phyloP scores from a whole-genome alignment of 495 filamentous ascomycete genomes.

The Daldinia decipiens region DNA sequence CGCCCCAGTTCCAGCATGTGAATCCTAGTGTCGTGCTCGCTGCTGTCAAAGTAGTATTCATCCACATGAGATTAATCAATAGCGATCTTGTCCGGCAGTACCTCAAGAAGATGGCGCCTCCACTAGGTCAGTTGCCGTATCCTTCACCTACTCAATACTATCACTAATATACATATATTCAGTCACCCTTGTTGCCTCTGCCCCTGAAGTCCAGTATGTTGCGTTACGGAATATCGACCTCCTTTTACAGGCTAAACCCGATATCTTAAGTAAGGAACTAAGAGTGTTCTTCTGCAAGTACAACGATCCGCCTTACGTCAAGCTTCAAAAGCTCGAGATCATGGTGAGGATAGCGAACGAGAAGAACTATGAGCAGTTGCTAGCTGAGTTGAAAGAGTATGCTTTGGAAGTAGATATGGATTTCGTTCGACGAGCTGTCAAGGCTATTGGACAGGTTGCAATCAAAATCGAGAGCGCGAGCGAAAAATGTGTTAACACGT shows the following conservation, averaged over 20 bases:
- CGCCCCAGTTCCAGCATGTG: slow-evolving; percentile 98
- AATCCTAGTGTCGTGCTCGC: slow-evolving; percentile 97
- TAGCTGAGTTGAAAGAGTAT: slow-evolving; percentile 96
- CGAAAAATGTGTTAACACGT: slow-evolving; percentile 92
- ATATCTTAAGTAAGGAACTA: slow-evolving; percentile 96
- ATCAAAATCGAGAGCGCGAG: slow-evolving; percentile 97
- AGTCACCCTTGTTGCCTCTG: slow-evolving; percentile 96
- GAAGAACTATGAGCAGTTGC: slow-evolving; percentile 92
- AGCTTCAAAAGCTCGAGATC: slow-evolving; percentile 96
- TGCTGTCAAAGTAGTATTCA: slow-evolving; percentile 96
- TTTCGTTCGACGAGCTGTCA: slow-evolving; percentile 92
- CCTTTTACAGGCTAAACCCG: slow-evolving; percentile 91
- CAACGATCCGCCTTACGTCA: slow-evolving; percentile 97
- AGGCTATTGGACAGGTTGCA: slow-evolving; percentile 94
- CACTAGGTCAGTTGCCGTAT: slow-evolving; percentile 70
- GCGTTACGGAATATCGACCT: slow-evolving; percentile 96
- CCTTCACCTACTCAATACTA: background rate
- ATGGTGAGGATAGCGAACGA: slow-evolving; percentile 99
- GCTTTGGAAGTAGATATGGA: slow-evolving; percentile 99
- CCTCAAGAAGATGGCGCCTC: slow-evolving; percentile 97
- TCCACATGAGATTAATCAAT: slow-evolving; percentile 90
- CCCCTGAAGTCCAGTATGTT: slow-evolving; percentile 97
- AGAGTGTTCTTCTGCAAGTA: slow-evolving; percentile 99
- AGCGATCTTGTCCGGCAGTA: slow-evolving; percentile 82
- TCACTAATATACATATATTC: slow-evolving; percentile 42